Evolutionary conservation across 2,329 filamentous ascomycete species (phyloP).

Genomic region (Dothistroma septosporum): DNA sequence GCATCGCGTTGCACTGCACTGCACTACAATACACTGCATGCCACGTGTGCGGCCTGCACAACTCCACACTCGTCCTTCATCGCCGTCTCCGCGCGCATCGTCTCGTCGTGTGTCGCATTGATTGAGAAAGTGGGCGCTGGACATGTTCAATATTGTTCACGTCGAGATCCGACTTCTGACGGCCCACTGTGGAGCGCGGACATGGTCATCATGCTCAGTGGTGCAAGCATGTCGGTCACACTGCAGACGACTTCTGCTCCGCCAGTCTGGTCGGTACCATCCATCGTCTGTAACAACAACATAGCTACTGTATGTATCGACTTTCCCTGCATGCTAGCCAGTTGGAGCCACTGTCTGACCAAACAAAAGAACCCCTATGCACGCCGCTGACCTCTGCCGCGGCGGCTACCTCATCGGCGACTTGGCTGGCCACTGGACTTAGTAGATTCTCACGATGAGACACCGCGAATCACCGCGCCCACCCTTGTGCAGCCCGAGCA

Average conservation of each 20-base stretch:
- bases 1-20: no score
- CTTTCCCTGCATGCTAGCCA: no score
- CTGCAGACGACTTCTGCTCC: not conserved
- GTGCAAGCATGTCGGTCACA: not conserved
- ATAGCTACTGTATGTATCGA: no score
- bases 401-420: not conserved
- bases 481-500: not conserved
- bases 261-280: not conserved
- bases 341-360: not conserved
- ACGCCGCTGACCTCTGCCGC: no score
- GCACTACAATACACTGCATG: no score
- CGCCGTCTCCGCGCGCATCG: not conserved
- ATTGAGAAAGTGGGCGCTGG: not conserved
- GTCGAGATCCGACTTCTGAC: not conserved
- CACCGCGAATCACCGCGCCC: not conserved
- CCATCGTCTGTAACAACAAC: no score
- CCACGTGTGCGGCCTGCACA: not conserved
- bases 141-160: not conserved
- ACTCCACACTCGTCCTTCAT: not conserved
- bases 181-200: not conserved
- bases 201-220: not conserved
- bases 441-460: not conserved
- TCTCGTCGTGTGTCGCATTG: not conserved
- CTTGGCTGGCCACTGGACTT: not conserved
- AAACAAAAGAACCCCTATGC: no score